Evolutionary conservation across 306 rosid species (phyloP).

Genomic region (Erythrophleum fordii): DNA sequence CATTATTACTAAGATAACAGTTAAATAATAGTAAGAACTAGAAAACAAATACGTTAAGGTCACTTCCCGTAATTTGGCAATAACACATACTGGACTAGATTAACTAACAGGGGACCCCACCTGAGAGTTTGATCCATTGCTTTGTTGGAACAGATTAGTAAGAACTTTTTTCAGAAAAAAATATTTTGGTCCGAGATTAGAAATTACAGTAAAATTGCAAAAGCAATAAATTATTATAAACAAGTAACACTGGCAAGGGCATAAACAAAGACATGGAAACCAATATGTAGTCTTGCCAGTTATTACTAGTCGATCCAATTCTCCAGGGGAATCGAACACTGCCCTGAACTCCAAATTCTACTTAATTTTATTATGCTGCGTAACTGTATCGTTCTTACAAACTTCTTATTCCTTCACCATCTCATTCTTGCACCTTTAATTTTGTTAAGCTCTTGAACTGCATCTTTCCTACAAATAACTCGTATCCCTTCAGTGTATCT

Average conservation of each 20-base stretch:
- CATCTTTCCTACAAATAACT: background rate
- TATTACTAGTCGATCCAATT: slow-evolving; percentile 14
- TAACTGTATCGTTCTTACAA: background rate
- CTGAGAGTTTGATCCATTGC: background rate
- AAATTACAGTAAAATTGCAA: background rate
- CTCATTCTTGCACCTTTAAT: slow-evolving; percentile 17
- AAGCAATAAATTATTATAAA: background rate
- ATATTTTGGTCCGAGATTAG: background rate
- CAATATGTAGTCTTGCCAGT: background rate
- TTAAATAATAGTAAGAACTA: background rate
- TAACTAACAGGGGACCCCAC: background rate
- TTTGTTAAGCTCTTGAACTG: background rate
- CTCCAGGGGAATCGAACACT: background rate
- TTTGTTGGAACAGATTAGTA: background rate
- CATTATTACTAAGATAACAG: background rate
- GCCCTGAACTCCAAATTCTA: background rate
- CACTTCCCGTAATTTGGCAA: background rate
- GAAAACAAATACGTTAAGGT: background rate
- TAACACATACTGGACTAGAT: background rate
- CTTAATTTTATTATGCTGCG: background rate
- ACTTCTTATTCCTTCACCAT: background rate
- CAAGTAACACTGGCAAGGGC: background rate
- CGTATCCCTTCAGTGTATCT: background rate
- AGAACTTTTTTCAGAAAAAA: background rate
- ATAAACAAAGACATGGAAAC: background rate